Conservation (phyloP, 805 yeast genomes). For the Kodamaea laetipori region DNA sequence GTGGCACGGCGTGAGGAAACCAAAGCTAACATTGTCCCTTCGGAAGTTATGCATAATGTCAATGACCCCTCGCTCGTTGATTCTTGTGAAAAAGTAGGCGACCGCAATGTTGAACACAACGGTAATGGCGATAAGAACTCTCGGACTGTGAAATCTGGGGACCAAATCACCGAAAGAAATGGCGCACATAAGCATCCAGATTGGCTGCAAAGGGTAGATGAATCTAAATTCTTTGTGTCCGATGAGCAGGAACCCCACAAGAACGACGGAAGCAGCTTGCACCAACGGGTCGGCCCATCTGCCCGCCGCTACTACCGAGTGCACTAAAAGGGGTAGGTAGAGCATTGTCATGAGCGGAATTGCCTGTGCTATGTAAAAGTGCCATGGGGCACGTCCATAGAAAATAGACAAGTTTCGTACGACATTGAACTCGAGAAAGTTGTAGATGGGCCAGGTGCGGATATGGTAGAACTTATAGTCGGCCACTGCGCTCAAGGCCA, state of each 20-base stretch:
- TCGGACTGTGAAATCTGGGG: background rate
- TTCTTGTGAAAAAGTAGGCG: conserved; percentile 56
- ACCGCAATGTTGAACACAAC: conserved; percentile 39
- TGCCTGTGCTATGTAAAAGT: conserved; percentile 81
- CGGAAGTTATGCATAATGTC: conserved; percentile 61
- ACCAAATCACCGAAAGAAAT: conserved; percentile 1
- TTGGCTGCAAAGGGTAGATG: conserved; percentile 80
- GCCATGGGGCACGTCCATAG: conserved; percentile 84
- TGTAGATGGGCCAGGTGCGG: conserved; percentile 61
- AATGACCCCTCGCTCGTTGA: conserved; percentile 86
- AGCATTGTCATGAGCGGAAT: conserved; percentile 74
- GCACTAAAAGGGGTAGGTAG: conserved; percentile 50
- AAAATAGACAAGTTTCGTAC: conserved; percentile 70
- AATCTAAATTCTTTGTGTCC: conserved; percentile 91
- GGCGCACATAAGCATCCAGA: conserved; percentile 57
- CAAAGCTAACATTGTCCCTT: conserved; percentile 46
- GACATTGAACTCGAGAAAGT: conserved; percentile 79
- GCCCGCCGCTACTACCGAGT: conserved; percentile 2
- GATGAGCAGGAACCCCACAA: conserved; percentile 61
- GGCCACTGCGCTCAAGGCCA: conserved; percentile 42
- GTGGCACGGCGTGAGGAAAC: conserved; percentile 94
- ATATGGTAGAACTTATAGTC: conserved; percentile 65
- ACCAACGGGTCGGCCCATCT: conserved; percentile 22
- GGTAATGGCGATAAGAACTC: background rate
- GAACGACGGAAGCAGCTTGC: conserved; percentile 41